Evolutionary conservation across 169 alveolate species (phyloP), one percentile per base, ranked within the genome.

Genomic region (Ichthyophthirius multifiliis): DNA sequence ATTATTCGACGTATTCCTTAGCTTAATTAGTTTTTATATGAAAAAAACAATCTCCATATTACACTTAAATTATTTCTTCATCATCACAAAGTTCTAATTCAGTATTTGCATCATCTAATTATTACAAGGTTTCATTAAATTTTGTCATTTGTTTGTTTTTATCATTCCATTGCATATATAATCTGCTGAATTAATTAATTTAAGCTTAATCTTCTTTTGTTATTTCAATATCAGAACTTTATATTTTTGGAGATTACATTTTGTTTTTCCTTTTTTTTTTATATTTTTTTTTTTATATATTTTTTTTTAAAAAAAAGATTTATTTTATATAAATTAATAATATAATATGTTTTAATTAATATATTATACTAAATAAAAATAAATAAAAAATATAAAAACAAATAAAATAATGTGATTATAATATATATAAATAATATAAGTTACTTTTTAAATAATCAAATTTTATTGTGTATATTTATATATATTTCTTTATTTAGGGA

Each of bases 81-180:
- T 83, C 89, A 76, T 76, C 80, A 30, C 63, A 67, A 67, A 76
- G 74, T 48, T 83, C 89, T 20, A 83, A 48, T 45, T 82, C 89
- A 48, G 75, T 77, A 5, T 46, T 74, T 20, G 89, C 89, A 76
- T 83, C 89, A 30, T 39, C 76, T 34, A 83, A 74, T 48, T 83
- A 43, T 18, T 76, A 75, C 18, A 83, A 34, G 12, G 43, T 76
- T 76, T 83, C 88, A 55, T 83, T 45, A 34, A 20, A 44, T 18
- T 20, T 32, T 35, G 65, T 27, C 63, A 45, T 23, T 16, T 43
- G 65, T 74, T 39, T 74, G 37, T 71, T 30, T 48, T 76, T 47
- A 15, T 37, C 43, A 43, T 43, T 83, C 46, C 45, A 63, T n/a
- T 83, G 44, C 79, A 82, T 73, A 65, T 83, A 48, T 18, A 67